Evolutionary conservation across 768 basidiomycete genomes (phyloP).

Genomic region (Krasilnikovozyma curviuscula): DNA sequence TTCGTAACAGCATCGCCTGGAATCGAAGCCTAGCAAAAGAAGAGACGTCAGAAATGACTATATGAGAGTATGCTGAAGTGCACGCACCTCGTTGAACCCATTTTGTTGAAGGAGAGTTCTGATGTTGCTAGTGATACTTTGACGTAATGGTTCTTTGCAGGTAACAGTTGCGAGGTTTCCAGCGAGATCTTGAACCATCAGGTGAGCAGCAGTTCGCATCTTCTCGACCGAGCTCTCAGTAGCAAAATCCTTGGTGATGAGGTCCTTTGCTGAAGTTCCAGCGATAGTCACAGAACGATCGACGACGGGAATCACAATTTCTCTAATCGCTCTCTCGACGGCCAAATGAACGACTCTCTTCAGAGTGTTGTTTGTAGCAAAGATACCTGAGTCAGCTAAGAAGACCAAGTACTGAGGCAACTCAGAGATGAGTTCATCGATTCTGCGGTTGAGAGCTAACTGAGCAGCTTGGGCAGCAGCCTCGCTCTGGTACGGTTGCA

Average conservation of each 20-base stretch:
- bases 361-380: conserved; percentile 55
- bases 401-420: conserved; percentile 57
- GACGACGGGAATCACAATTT: conserved; percentile 93
- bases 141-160: conserved; percentile 89
- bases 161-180: conserved; percentile 91
- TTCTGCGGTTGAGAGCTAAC: conserved; percentile 23
- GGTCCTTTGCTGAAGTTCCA: conserved; percentile 85
- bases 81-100: conserved; percentile 63
- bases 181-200: conserved; percentile 93
- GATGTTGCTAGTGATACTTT: conserved; percentile 72
- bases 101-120: conserved; percentile 65
- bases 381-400: conserved; percentile 44
- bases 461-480: conserved; percentile 26
- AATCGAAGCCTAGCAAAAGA: conserved; percentile 39
- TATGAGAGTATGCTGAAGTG: background rate
- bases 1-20: conserved; percentile 57
- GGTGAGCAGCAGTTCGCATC: conserved; percentile 71
- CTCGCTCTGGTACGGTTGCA: conserved; percentile 57
- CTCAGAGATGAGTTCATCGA: conserved; percentile 28
- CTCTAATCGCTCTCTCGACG: conserved; percentile 82
- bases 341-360: conserved; percentile 79
- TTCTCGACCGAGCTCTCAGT: conserved; percentile 80
- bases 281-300: conserved; percentile 97
- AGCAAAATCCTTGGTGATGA: conserved; percentile 88
- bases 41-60: background rate